Conservation (phyloP, 2,329 filamentous ascomycete species). For the Fusarium virguliforme region DNA sequence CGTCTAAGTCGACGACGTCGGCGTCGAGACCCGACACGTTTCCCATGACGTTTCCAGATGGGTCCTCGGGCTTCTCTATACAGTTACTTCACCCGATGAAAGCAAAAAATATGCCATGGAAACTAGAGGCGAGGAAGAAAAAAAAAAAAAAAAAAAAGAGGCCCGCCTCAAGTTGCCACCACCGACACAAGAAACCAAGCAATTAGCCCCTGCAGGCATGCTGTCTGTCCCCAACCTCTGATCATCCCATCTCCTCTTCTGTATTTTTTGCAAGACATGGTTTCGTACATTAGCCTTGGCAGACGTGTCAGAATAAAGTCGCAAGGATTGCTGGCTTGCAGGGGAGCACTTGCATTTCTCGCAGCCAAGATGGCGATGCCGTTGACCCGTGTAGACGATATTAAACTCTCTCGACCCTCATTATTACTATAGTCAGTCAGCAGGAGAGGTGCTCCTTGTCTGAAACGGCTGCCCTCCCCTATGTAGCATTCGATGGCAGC, state of each 20-base stretch:
- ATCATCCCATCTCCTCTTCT: constrained; percentile 13
- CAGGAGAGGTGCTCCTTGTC: constrained; percentile 7
- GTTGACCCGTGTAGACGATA: constrained; percentile 14
- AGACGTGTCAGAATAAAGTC: constrained; percentile 21
- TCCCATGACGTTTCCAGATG: constrained; percentile 16
- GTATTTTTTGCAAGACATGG: constrained; percentile 20
- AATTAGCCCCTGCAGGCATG: constrained; percentile 18
- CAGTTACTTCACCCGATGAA: constrained; percentile 12
- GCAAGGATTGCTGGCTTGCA: constrained; percentile 10
- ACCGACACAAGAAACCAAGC: constrained; percentile 9
- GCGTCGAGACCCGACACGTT: background rate
- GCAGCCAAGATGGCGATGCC: constrained; percentile 13
- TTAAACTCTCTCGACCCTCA: constrained; percentile 20
- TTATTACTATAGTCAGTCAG: constrained; percentile 14
- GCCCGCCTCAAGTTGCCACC: constrained; percentile 38
- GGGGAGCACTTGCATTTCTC: background rate
- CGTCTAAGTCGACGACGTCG: constrained; percentile 1
- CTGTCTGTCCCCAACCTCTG: constrained; percentile 5
- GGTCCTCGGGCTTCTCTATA: background rate
- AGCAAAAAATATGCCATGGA: constrained; percentile 8
- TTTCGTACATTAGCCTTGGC: constrained; percentile 32
- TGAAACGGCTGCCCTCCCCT: constrained; percentile 29
- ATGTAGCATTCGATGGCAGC: constrained; percentile 25
- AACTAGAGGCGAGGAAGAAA: background rate
- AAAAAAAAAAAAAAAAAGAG: constrained; percentile 2